Percentiles rank a stretch among this genome's conserved stretches.
Conservation (phyloP, 2,329 filamentous ascomycete genomes). For the Penicillium italicum region DNA sequence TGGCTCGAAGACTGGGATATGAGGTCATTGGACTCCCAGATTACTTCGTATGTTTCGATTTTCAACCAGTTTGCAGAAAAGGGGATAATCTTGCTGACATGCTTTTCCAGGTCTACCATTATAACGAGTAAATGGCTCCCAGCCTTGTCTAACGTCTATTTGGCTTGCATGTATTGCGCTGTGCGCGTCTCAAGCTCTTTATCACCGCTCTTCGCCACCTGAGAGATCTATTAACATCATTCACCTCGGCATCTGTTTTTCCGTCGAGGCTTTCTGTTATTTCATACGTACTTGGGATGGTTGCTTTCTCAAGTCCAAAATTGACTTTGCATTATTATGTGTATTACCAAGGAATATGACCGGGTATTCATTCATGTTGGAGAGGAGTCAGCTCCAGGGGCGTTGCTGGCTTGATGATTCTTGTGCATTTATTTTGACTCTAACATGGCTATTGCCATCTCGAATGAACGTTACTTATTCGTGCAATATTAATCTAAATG, state of each 20-base stretch:
- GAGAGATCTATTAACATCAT: background rate
- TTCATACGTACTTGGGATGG: constrained; percentile 1
- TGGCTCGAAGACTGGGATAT: constrained; percentile 87
- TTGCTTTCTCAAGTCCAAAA: background rate
- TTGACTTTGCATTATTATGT: constrained; percentile 3
- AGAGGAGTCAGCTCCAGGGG: background rate
- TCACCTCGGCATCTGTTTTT: background rate
- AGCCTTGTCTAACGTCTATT: background rate
- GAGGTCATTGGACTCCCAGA: constrained; percentile 84
- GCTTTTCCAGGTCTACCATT: constrained; percentile 70
- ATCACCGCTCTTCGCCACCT: background rate
- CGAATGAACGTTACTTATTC: background rate
- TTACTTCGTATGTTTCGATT: constrained; percentile 67
- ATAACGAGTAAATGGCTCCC: constrained; percentile 65
- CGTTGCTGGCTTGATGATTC: constrained; percentile 4
- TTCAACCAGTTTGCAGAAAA: background rate
- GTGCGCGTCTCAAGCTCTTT: background rate
- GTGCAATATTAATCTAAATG: background rate
- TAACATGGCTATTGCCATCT: background rate
- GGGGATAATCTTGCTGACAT: constrained; percentile 5
- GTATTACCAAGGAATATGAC: constrained; percentile 6
- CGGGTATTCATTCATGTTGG: background rate
- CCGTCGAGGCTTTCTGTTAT: background rate
- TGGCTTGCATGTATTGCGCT: constrained; percentile 3
- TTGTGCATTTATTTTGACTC: constrained; percentile 4